Conservation (phyloP, 2,329 filamentous ascomycete species). For the Lachnellula subtilissima region DNA sequence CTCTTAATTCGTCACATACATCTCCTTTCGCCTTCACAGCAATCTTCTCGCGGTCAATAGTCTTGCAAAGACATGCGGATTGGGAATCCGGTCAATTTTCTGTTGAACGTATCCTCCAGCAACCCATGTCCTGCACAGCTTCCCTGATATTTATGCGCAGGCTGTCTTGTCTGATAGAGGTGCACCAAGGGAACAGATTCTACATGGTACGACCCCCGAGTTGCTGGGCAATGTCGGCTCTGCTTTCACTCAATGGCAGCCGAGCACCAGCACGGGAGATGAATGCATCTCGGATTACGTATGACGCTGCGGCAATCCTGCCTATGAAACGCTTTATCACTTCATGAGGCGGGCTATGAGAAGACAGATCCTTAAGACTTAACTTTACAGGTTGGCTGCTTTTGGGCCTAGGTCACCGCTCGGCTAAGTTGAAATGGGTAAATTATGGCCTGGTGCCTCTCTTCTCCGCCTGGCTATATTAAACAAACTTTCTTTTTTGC, state of each 20-base stretch:
- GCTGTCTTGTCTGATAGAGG: slow-evolving; percentile 5
- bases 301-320: slow-evolving; percentile 91
- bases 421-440: too few relatives aligned
- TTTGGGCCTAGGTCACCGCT: too few relatives aligned
- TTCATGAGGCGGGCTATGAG: too few relatives aligned
- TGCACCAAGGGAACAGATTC: slow-evolving; percentile 53
- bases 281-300: slow-evolving; percentile 90
- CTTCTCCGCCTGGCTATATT: neutral
- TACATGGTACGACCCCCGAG: slow-evolving; percentile 79
- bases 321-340: slow-evolving; percentile 62
- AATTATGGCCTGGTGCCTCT: too few relatives aligned
- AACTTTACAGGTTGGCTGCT: too few relatives aligned
- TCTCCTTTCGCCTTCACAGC: neutral
- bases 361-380: too few relatives aligned
- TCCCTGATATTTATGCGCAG: neutral
- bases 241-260: slow-evolving; percentile 85
- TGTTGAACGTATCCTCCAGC: slow-evolving; percentile 70
- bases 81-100: slow-evolving; percentile 76
- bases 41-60: neutral
- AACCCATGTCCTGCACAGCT: neutral
- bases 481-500: neutral
- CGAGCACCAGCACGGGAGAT: slow-evolving; percentile 77
- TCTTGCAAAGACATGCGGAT: slow-evolving; percentile 89
- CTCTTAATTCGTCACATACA: neutral
- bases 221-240: slow-evolving; percentile 83